phyloP scores from a whole-genome alignment of 495 filamentous ascomycete genomes.

The Neurospora africana region DNA sequence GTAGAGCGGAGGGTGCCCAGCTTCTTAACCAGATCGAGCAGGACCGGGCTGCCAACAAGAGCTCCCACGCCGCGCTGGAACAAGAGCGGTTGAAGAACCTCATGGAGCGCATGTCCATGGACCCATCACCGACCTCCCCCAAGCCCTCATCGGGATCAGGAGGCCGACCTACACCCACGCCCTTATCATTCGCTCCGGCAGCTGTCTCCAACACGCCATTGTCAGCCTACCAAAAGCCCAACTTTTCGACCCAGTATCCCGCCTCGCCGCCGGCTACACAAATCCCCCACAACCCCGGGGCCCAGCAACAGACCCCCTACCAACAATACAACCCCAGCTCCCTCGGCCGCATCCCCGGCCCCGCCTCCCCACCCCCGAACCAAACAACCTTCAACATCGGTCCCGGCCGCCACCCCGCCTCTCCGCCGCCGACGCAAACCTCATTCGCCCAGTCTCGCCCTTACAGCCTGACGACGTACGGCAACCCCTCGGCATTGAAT shows the following conservation, averaged over 20 bases:
- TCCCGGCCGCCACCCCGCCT: slow-evolving; percentile 32
- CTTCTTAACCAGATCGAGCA: slow-evolving; percentile 80
- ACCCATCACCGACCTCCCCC: slow-evolving; percentile 39
- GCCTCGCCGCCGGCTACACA: slow-evolving; percentile 40
- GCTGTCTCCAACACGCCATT: slow-evolving; percentile 13
- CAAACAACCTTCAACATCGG: slow-evolving; percentile 37
- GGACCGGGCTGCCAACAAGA: slow-evolving; percentile 54
- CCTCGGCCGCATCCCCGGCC: slow-evolving; percentile 38
- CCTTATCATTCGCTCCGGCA: slow-evolving; percentile 19
- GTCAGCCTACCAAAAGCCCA: slow-evolving; percentile 38
- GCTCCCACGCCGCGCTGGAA: slow-evolving; percentile 71
- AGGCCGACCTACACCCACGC: slow-evolving; percentile 35
- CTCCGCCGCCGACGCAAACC: slow-evolving; percentile 43
- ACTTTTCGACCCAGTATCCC: slow-evolving; percentile 39
- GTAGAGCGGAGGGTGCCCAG: slow-evolving; percentile 82
- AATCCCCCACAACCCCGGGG: slow-evolving; percentile 20
- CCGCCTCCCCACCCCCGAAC: slow-evolving; percentile 37
- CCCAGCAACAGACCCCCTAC: slow-evolving; percentile 24
- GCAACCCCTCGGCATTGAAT: slow-evolving; percentile 29
- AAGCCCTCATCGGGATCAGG: slow-evolving; percentile 17
- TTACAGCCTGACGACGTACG: slow-evolving; percentile 30
- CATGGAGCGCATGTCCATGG: slow-evolving; percentile 93
- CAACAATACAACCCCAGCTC: slow-evolving; percentile 38
- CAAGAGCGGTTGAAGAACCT: slow-evolving; percentile 74
- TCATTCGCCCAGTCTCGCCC: slow-evolving; percentile 25